Conservation (phyloP, 2,329 filamentous ascomycete genomes). For the Botryotinia calthae region DNA sequence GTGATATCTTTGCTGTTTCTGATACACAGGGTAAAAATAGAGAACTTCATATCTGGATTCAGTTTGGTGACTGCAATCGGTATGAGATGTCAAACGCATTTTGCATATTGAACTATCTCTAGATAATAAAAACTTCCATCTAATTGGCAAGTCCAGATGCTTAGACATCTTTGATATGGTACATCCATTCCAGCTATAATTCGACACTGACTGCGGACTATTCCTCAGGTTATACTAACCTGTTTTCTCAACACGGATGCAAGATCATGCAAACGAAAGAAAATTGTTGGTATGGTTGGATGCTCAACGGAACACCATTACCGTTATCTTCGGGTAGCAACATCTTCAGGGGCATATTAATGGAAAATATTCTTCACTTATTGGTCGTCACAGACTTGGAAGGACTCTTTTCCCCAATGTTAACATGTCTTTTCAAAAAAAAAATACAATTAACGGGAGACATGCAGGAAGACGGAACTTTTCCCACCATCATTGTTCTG, state of each 20-base stretch:
- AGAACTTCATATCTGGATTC: neutral
- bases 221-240: neutral
- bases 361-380: neutral
- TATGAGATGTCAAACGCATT: accelerated
- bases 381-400: neutral
- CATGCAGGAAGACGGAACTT: neutral
- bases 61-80: neutral
- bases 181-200: neutral
- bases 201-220: neutral
- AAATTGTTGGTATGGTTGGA: neutral
- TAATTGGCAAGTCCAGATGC: neutral
- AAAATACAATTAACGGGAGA: too few relatives aligned
- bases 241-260: neutral
- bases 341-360: neutral
- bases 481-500: neutral
- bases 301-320: neutral
- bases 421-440: neutral
- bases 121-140: neutral
- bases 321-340: neutral
- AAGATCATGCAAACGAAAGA: neutral
- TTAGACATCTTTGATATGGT: neutral
- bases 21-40: too few relatives aligned
- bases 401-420: neutral
- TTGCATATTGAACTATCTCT: neutral
- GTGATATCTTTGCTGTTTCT: neutral